Evolutionary conservation across 2,329 filamentous ascomycete genomes (phyloP).

Genomic region (Talaromyces albobiverticillius): DNA sequence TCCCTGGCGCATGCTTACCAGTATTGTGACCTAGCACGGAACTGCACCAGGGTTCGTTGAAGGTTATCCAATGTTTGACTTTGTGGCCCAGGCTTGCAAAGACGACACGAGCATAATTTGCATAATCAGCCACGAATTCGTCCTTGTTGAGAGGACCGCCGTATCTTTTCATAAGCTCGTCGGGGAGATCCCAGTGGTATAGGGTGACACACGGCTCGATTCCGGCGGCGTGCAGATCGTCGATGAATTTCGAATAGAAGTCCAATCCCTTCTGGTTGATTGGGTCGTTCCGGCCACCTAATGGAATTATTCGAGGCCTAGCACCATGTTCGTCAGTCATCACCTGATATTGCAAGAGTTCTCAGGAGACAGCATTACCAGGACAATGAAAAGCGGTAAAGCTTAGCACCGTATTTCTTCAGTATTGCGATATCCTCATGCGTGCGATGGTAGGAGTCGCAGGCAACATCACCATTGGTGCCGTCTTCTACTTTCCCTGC

Average conservation of each 20-base stretch:
- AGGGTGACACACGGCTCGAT: conserved; percentile 81
- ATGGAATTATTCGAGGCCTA: conserved; percentile 72
- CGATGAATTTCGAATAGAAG: conserved; percentile 75
- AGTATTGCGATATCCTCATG: conserved; percentile 74
- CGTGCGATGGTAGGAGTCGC: conserved; percentile 81
- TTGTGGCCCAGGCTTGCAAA: conserved; percentile 70
- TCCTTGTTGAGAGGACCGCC: conserved; percentile 75
- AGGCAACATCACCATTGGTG: conserved; percentile 71
- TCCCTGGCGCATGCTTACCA: conserved; percentile 78
- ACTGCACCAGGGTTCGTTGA: conserved; percentile 87
- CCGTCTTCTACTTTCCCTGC: conserved; percentile 80
- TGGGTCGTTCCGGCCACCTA: conserved; percentile 79
- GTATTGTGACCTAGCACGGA: conserved; percentile 75
- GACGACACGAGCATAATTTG: conserved; percentile 71
- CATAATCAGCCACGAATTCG: conserved; percentile 80
- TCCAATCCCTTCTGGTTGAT: conserved; percentile 74
- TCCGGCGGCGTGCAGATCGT: conserved; percentile 71
- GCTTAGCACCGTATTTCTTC: conserved; percentile 68
- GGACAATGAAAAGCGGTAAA: conserved; percentile 81
- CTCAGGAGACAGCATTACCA: conserved; percentile 45
- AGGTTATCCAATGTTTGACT: conserved; percentile 86
- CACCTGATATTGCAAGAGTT: not conserved
- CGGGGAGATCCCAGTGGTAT: conserved; percentile 85
- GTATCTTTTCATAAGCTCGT: conserved; percentile 75
- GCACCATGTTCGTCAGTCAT: not conserved